Evolutionary conservation across 208 protist species (phyloP), one percentile per base, ranked within the genome.

Genomic region (Cochliopodium minus): DNA sequence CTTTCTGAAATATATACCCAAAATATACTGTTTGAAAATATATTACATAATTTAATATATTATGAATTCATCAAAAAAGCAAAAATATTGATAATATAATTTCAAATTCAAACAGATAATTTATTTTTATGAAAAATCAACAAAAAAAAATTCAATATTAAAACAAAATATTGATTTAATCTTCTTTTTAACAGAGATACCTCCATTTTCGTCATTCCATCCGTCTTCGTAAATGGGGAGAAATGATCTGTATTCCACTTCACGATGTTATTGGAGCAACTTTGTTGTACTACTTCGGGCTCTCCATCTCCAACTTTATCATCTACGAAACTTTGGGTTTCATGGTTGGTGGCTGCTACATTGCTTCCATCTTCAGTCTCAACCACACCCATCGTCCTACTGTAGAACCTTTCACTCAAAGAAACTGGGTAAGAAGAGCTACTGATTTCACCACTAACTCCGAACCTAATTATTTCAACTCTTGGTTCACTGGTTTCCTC

Each of bases 121-220:
- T n/a, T n/a, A n/a, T n/a, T n/a, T n/a, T n/a, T n/a, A n/a, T n/a
- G n/a, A n/a, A n/a, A n/a, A n/a, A n/a, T n/a, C n/a, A n/a, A n/a
- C n/a, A n/a, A n/a, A n/a, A n/a, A n/a, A n/a, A n/a, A n/a, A n/a
- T n/a, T n/a, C n/a, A n/a, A n/a, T n/a, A n/a, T n/a, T n/a, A n/a
- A n/a, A n/a, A n/a, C n/a, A n/a, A n/a, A n/a, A n/a, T n/a, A n/a
- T n/a, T n/a, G n/a, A n/a, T n/a, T n/a, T n/a, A n/a, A n/a, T n/a
- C n/a, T n/a, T n/a, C n/a, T n/a, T n/a, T n/a, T 68, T 80, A 73
- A 74, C 78, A 84, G 60, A 48, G 81, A 6, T 84, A 66, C 52
- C 67, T 84, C 3, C 78, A 84, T 57, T 65, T 69, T 2, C 75
- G 76, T 34, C 72, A 82, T 62, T 66, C 71, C 50, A 50, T 73